Base-by-base conservation (phyloP, 2,329 filamentous ascomycete genomes). In the Colletotrichum theobromicola region DNA sequence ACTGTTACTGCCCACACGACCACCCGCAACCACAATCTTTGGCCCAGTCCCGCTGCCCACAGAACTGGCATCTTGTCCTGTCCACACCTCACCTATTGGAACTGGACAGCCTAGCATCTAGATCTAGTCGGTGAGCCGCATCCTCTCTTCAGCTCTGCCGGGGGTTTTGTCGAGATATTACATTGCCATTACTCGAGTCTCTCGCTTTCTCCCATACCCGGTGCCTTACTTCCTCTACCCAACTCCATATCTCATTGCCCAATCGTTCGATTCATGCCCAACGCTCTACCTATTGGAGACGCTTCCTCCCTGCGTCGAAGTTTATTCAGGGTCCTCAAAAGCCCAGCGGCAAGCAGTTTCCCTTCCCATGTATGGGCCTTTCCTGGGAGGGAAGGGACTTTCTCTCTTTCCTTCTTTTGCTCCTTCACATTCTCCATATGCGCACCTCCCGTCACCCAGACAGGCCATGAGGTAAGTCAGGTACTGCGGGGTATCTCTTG, bases 81-180 rank as follows among this genome's bases (percentile, higher is more conserved):
- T 60, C 21, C 53, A 42, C 53, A 15, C 34, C 12, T 12, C 13
- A 18, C 34, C 26, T 18, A 46, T 16, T 28, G 18, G 21, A 37
- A 7, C 18, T 50, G 13, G 10, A 37, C 30, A 34, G 55, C 26
- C 18, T 57, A 35, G 42, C 70, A 24, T 62, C 55, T 32, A 35
- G 55, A 72, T 24, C 30, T 46, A 67, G 46, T 34, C 24, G 53
- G 71, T 74, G 67, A 74, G 71, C 67, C 67, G 24, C 67, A 71
- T 65, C 21, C 64, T 72, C 32, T 42, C 63, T 34, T 34, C 42
- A 32, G n/a, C 34, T 46, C 16, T 26, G 2, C 6, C 24, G 62
- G 13, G n/a, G 46, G 3, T 34, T 34, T n/a, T 2, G 32, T 42
- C 46, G 26, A 35, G 16, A 42, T 46, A 60, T 66, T 46, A n/a